Conservation (phyloP, 2,329 filamentous ascomycete species). For the Fusarium albosuccineum region DNA sequence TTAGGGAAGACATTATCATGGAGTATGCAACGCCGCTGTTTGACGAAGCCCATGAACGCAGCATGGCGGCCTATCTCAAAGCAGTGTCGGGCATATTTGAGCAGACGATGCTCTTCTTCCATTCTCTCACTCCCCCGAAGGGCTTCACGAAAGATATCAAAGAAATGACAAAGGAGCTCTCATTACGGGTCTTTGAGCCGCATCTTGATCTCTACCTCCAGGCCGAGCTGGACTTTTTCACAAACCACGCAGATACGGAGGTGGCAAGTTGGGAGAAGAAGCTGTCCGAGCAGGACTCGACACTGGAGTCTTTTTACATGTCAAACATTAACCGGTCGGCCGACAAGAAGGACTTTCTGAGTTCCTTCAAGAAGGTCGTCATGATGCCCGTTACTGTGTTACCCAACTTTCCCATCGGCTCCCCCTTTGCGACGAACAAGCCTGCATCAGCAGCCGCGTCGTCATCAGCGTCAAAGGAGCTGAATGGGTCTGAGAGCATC, state of each 20-base stretch:
- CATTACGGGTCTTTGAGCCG: slow-evolving; percentile 84
- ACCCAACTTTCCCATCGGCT: slow-evolving; percentile 73
- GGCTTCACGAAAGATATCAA: slow-evolving; percentile 71
- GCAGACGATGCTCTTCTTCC: slow-evolving; percentile 83
- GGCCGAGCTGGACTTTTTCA: slow-evolving; percentile 91
- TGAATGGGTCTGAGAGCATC: slow-evolving; percentile 45
- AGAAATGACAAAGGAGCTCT: slow-evolving; percentile 74
- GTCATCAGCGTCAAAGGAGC: slow-evolving; percentile 30
- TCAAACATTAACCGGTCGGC: slow-evolving; percentile 93
- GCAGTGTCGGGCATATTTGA: slow-evolving; percentile 90
- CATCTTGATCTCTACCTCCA: slow-evolving; percentile 94
- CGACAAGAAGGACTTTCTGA: slow-evolving; percentile 95
- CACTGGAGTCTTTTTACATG: slow-evolving; percentile 95
- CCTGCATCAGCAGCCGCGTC: slow-evolving; percentile 44
- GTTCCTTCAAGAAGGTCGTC: slow-evolving; percentile 97
- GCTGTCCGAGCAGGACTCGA: slow-evolving; percentile 89
- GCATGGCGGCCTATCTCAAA: slow-evolving; percentile 82
- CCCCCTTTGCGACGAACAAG: slow-evolving; percentile 66
- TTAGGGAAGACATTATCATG: slow-evolving; percentile 85
- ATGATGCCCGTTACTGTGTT: slow-evolving; percentile 98
- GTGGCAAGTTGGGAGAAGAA: slow-evolving; percentile 93
- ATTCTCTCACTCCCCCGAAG: slow-evolving; percentile 76
- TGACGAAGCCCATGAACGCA: slow-evolving; percentile 85
- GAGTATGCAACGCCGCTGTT: slow-evolving; percentile 90
- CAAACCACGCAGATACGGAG: slow-evolving; percentile 78